Evolutionary conservation across 2,329 filamentous ascomycete genomes (phyloP), one percentile per base, ranked within the genome.

Genomic region (Neoascochyta sp.): DNA sequence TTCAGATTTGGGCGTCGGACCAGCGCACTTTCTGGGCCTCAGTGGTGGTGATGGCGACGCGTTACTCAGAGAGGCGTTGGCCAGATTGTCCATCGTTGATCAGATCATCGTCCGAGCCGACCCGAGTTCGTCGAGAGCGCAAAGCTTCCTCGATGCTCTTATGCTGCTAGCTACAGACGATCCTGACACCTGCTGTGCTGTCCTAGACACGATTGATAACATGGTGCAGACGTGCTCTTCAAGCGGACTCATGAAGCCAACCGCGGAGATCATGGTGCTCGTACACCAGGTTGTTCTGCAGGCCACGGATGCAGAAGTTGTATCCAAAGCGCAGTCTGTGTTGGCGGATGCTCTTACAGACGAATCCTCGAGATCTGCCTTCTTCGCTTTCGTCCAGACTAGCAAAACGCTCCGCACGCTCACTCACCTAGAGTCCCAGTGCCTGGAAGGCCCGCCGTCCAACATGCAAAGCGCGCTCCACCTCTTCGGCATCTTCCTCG

Each of bases 401-500:
- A 11, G 29, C 1, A 39, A 54, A 22, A 21, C 45, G 3, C 29
- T 48, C 3, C 6, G 29, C n/a, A 53, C 42, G 0, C 31, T 62
- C 7, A 22, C 32, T 7, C 45, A 41, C n/a, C 43, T 63, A 2
- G 45, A 60, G 32, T 16, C 9, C 2, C 55, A 58, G 27, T 59
- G 51, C 20, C 36, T 59, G 8, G 15, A 38, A 1, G 47, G 38
- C 5, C 44, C 55, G 9, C 59, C 59, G 6, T 57, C 55, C 7
- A 56, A 52, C 34, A 47, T 41, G 38, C 51, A 61, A 40, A 50
- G 42, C 27, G 56, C 51, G 1, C 36, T 63, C 2, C 50, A 49
- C 26, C 44, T 63, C 1, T 36, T 60, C 3, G 56, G 48, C 10
- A 52, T 40, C 40, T 60, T 62, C 35, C 43, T 63, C 17, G 58